phyloP scores from a whole-genome alignment of 2,329 filamentous ascomycete species.

The Emmonsiellopsis sp. region DNA sequence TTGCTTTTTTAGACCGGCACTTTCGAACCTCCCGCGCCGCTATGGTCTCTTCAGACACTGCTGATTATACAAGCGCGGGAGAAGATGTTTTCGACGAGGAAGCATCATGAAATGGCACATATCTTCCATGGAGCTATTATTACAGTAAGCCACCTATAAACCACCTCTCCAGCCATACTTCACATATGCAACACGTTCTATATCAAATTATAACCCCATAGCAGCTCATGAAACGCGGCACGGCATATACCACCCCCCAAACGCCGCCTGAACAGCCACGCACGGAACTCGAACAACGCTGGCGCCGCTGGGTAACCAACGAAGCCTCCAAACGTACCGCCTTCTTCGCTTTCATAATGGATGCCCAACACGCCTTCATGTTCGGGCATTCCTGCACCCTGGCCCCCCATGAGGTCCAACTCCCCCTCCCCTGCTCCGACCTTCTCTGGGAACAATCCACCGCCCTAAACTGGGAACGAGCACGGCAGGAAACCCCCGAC shows the following conservation, averaged over 20 bases:
- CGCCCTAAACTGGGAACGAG: slow-evolving; percentile 14
- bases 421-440: slow-evolving; percentile 19
- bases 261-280: background rate
- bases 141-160: slow-evolving; percentile 9
- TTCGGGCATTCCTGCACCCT: slow-evolving; percentile 20
- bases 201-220: too few species aligned
- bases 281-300: slow-evolving; percentile 11
- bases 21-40: slow-evolving; percentile 19
- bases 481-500: slow-evolving; percentile 12
- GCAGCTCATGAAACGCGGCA: slow-evolving; percentile 17
- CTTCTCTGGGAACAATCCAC: slow-evolving; percentile 16
- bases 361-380: slow-evolving; percentile 21
- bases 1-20: slow-evolving; percentile 9
- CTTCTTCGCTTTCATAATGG: slow-evolving; percentile 22
- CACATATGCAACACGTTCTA: too few species aligned
- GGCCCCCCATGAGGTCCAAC: slow-evolving; percentile 18
- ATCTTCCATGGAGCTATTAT: slow-evolving; percentile 22
- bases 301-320: slow-evolving; percentile 18
- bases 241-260: slow-evolving; percentile 10
- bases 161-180: background rate
- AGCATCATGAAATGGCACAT: slow-evolving; percentile 20
- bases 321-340: slow-evolving; percentile 18
- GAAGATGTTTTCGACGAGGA: slow-evolving; percentile 20
- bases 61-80: slow-evolving; percentile 18
- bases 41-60: slow-evolving; percentile 20